Conservation (phyloP, 2,329 filamentous ascomycete species). For the Venturia aucupariae region DNA sequence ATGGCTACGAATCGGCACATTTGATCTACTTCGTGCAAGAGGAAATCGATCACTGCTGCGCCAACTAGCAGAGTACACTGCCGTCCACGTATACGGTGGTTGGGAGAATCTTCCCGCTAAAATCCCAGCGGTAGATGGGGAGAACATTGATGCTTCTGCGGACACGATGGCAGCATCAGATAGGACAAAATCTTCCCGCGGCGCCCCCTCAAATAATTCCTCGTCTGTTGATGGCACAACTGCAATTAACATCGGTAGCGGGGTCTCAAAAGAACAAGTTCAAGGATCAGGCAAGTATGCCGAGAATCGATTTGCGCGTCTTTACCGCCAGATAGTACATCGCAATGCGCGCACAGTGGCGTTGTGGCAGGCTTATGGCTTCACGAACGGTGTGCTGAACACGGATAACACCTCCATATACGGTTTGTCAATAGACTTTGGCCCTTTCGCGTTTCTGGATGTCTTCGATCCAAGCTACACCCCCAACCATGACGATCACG, state of each 20-base stretch:
- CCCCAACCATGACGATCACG: conserved; percentile 89
- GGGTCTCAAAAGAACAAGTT: conserved; percentile 47
- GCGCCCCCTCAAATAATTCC: conserved; percentile 2
- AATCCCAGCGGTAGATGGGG: conserved; percentile 38
- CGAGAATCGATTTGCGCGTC: conserved; percentile 77
- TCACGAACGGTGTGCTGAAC: conserved; percentile 97
- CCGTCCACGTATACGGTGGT: conserved; percentile 77
- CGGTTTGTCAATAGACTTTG: conserved; percentile 86
- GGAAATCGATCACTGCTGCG: conserved; percentile 69
- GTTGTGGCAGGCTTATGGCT: conserved; percentile 96
- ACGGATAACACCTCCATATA: conserved; percentile 93
- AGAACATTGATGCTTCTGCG: conserved; percentile 37
- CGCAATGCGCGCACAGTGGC: conserved; percentile 84
- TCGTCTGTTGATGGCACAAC: conserved; percentile 6
- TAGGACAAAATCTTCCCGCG: background rate
- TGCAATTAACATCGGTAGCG: conserved; percentile 27
- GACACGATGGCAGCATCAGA: conserved; percentile 16
- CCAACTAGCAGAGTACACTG: conserved; percentile 69
- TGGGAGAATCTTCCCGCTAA: conserved; percentile 73
- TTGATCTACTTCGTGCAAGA: conserved; percentile 78
- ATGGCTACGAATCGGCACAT: conserved; percentile 91
- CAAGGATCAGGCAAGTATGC: conserved; percentile 59
- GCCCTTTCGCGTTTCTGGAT: conserved; percentile 95
- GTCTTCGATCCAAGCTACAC: conserved; percentile 93
- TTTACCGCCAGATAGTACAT: conserved; percentile 80